Evolutionary conservation across 208 protist genomes (phyloP).

Genomic region (Spongospora subterranea): DNA sequence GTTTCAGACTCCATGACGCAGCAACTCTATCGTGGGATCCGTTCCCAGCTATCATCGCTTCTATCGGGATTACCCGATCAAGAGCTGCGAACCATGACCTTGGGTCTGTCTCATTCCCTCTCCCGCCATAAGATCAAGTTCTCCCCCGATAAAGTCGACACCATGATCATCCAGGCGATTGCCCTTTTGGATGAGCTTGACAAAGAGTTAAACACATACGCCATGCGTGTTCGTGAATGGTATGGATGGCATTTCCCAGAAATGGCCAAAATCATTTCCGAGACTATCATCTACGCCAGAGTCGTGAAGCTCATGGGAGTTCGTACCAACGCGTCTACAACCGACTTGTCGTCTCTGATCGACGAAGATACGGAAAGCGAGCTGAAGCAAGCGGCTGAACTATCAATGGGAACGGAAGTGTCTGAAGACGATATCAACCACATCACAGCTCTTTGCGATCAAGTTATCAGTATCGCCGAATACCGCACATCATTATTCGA

Average conservation of each 20-base stretch:
- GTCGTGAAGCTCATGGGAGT: constrained; percentile 77
- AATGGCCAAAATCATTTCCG: constrained; percentile 93
- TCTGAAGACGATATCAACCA: constrained; percentile 67
- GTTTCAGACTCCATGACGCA: constrained; percentile 84
- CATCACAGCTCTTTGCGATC: constrained; percentile 49
- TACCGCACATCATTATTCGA: constrained; percentile 75
- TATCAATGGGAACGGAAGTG: constrained; percentile 98
- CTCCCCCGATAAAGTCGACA: constrained; percentile 99
- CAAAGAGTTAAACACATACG: constrained; percentile 99
- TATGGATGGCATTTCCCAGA: constrained; percentile 99
- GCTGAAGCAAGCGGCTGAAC: constrained; percentile 85
- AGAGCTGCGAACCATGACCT: constrained; percentile 74
- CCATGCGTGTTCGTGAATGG: constrained; percentile 98
- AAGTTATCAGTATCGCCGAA: constrained; percentile 74
- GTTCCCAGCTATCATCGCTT: constrained; percentile 86
- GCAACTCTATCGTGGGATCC: constrained; percentile 92
- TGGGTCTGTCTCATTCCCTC: constrained; percentile 97
- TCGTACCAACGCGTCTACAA: constrained; percentile 85
- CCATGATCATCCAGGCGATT: constrained; percentile 99
- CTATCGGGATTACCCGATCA: constrained; percentile 72
- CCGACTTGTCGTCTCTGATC: constrained; percentile 91
- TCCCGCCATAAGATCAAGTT: constrained; percentile 99
- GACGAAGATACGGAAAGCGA: constrained; percentile 86
- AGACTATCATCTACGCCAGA: constrained; percentile 94
- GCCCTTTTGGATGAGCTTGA: constrained; percentile 97